Evolutionary conservation across 148 eudicot species (phyloP).

Genomic region (Limonium bicolor): DNA sequence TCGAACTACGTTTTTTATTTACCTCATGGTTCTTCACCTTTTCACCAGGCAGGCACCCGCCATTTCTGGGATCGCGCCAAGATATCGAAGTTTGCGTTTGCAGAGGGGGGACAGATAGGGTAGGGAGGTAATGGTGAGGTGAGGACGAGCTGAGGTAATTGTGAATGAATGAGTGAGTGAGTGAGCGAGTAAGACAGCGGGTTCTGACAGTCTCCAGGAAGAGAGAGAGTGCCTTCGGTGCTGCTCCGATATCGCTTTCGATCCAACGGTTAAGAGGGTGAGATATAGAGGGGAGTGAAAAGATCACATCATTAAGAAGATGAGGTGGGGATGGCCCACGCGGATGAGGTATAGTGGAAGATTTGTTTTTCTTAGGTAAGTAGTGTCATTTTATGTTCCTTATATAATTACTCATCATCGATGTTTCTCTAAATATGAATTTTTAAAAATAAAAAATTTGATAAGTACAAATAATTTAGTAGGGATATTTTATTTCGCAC

Average conservation of each 20-base stretch:
- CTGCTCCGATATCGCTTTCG: neutral
- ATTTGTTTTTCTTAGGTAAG: neutral
- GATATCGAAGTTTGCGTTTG: neutral
- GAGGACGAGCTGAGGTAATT: neutral
- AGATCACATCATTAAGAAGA: neutral
- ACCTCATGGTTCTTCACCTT: neutral
- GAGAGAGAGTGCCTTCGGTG: conserved; percentile 1
- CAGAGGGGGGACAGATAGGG: no score
- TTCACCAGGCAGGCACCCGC: conserved; percentile 1
- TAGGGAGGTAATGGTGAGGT: no score
- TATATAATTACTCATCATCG: neutral
- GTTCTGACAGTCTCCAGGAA: neutral
- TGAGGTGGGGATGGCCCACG: neutral
- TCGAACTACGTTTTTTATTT: neutral
- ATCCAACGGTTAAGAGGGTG: neutral
- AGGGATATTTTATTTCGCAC: no score
- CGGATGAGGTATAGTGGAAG: neutral
- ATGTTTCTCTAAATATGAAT: neutral
- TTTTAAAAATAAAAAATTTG: no score
- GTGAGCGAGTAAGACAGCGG: neutral
- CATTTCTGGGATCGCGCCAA: conserved; percentile 1
- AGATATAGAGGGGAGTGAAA: neutral
- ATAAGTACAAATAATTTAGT: no score
- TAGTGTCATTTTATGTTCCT: no score
- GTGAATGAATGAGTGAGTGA: neutral